These are phyloP conservation scores for Aspergillus sp. DNA, from an alignment of 2,329 filamentous ascomycete species.

Conservation along the genomic window DNA sequence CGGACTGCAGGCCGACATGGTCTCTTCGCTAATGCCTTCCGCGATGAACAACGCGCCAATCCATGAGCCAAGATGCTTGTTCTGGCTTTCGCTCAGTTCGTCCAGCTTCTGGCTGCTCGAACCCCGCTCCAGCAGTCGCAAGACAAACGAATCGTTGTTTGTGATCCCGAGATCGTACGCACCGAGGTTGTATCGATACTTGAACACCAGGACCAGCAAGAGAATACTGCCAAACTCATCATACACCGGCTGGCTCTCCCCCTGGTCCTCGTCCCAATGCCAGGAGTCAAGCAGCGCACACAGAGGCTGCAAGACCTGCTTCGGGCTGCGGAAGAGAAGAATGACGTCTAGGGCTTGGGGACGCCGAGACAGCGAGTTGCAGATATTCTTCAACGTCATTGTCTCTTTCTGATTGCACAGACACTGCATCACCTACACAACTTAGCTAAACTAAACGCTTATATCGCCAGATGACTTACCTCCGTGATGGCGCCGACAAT, in stretches of 20 bases:
- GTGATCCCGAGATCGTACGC: constrained; percentile 53
- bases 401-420: constrained; percentile 61
- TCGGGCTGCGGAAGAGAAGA: constrained; percentile 58
- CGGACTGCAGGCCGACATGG: constrained; percentile 62
- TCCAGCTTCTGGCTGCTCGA: constrained; percentile 47
- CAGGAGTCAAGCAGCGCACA: constrained; percentile 60
- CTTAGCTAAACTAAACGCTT: neutral
- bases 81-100: constrained; percentile 55
- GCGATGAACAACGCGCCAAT: constrained; percentile 61
- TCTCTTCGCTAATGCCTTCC: constrained; percentile 62
- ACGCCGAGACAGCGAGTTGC: constrained; percentile 55
- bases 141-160: constrained; percentile 53
- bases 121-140: constrained; percentile 50
- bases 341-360: constrained; percentile 58
- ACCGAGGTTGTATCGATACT: constrained; percentile 56
- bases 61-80: constrained; percentile 58
- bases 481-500: constrained; percentile 75
- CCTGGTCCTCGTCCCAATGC: constrained; percentile 63
- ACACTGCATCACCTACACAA: constrained; percentile 48
- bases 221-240: constrained; percentile 64
- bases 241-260: constrained; percentile 63
- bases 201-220: constrained; percentile 56
- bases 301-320: constrained; percentile 56
- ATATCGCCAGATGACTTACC: constrained; percentile 41
- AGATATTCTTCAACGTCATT: constrained; percentile 61